Evolutionary conservation across 2,329 filamentous ascomycete species (phyloP).

Genomic region (Exophiala oligosperma): DNA sequence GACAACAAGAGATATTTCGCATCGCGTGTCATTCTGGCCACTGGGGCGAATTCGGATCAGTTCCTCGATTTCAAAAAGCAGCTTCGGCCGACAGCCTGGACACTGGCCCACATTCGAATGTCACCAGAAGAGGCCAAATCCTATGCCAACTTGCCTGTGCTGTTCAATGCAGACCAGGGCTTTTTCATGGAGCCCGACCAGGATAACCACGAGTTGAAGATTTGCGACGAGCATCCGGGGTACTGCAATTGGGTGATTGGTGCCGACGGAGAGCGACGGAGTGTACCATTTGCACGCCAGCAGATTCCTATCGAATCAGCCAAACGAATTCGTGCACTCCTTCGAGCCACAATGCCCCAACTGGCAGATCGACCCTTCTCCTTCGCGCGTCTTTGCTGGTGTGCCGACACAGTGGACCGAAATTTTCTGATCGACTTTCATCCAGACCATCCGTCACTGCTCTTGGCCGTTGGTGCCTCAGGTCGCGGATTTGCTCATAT

Average conservation of each 20-base stretch:
- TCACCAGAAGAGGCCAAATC: constrained; percentile 41
- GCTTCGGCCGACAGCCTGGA: constrained; percentile 48
- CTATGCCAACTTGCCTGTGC: constrained; percentile 45
- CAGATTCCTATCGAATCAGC: constrained; percentile 49
- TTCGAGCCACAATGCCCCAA: constrained; percentile 55
- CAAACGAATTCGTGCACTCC: constrained; percentile 47
- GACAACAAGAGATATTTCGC: constrained; percentile 40
- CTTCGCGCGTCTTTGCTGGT: constrained; percentile 58
- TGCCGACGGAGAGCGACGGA: constrained; percentile 33
- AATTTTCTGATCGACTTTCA: constrained; percentile 56
- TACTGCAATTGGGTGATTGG: constrained; percentile 51
- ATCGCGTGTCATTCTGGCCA: constrained; percentile 44
- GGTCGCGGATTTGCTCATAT: constrained; percentile 57
- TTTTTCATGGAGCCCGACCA: constrained; percentile 52
- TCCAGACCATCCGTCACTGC: constrained; percentile 43
- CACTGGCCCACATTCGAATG: constrained; percentile 47
- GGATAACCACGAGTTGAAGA: constrained; percentile 39
- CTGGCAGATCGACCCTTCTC: constrained; percentile 50
- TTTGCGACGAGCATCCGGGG: constrained; percentile 56
- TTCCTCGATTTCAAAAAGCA: constrained; percentile 48
- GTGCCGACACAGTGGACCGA: constrained; percentile 56
- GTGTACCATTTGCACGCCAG: constrained; percentile 45
- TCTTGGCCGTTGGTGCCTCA: constrained; percentile 53
- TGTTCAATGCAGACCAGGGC: constrained; percentile 49
- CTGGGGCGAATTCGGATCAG: constrained; percentile 43